Evolutionary conservation across 2,329 filamentous ascomycete genomes (phyloP).

Genomic region (Zalaria sp.): DNA sequence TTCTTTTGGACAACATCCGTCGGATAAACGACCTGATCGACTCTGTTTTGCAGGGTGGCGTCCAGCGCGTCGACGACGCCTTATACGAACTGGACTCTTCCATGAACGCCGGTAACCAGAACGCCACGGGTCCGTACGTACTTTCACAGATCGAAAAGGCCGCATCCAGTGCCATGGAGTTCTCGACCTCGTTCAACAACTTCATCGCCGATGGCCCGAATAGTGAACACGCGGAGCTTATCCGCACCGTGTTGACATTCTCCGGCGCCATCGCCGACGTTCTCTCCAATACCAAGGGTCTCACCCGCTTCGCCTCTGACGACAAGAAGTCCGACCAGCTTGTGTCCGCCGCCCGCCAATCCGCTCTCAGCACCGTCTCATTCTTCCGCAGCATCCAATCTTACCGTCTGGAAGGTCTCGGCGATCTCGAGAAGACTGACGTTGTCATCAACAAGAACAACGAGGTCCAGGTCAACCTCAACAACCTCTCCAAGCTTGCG

Average conservation of each 20-base stretch:
- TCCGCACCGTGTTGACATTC: conserved; percentile 83
- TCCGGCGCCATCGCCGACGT: conserved; percentile 85
- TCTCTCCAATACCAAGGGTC: conserved; percentile 89
- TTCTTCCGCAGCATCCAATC: conserved; percentile 94
- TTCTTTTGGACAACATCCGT: conserved; percentile 72
- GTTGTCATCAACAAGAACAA: conserved; percentile 97
- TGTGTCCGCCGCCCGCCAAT: conserved; percentile 66
- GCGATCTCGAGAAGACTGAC: conserved; percentile 84
- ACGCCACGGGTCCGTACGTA: conserved; percentile 86
- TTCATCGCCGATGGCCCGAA: conserved; percentile 95
- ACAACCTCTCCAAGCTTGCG: conserved; percentile 84
- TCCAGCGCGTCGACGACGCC: conserved; percentile 88
- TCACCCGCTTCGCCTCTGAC: conserved; percentile 82
- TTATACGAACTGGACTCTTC: conserved; percentile 93
- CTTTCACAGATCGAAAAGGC: conserved; percentile 96
- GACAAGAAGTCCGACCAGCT: conserved; percentile 88
- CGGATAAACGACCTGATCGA: conserved; percentile 98
- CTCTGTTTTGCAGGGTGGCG: conserved; percentile 83
- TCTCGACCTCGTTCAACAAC: conserved; percentile 95
- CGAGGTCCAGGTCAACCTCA: conserved; percentile 86
- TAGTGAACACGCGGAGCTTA: conserved; percentile 77
- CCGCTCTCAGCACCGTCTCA: conserved; percentile 74
- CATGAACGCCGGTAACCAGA: conserved; percentile 98
- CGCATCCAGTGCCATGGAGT: conserved; percentile 86
- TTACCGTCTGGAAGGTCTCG: conserved; percentile 82